Evolutionary conservation across 2,329 filamentous ascomycete species (phyloP).

Genomic region (Tolypocladium capitatum): DNA sequence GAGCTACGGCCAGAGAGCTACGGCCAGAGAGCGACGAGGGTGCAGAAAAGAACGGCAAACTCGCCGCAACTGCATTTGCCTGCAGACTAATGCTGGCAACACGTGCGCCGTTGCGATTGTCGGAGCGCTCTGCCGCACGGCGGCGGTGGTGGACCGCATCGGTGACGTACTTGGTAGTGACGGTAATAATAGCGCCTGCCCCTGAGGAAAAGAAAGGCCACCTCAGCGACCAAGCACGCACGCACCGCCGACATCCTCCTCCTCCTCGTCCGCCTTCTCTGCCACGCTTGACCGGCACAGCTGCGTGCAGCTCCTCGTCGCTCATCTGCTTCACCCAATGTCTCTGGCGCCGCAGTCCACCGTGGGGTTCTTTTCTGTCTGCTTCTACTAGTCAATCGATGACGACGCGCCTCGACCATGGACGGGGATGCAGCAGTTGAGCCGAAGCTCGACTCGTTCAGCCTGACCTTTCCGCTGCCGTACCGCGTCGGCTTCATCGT

Average conservation of each 20-base stretch:
- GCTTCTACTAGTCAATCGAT: background rate
- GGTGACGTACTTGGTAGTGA: too few species aligned
- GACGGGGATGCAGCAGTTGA: constrained; percentile 63
- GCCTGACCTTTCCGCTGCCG: constrained; percentile 73
- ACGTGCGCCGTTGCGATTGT: too few species aligned
- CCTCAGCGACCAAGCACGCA: too few species aligned
- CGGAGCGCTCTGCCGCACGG: too few species aligned
- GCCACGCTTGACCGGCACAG: background rate
- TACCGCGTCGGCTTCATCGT: constrained; percentile 80
- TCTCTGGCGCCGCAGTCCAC: background rate
- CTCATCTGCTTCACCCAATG: background rate
- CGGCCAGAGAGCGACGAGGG: too few species aligned
- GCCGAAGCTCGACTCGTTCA: constrained; percentile 68
- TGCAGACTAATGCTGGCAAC: too few species aligned
- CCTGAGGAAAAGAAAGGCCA: constrained; percentile 1
- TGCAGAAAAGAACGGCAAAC: too few species aligned
- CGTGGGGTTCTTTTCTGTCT: background rate
- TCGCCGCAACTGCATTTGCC: too few species aligned
- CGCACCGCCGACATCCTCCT: too few species aligned
- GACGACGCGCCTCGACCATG: constrained; percentile 31
- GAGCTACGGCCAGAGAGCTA: too few species aligned
- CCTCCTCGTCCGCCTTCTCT: background rate
- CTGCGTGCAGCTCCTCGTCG: background rate
- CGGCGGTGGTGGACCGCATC: too few species aligned
- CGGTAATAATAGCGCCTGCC: too few species aligned